Evolutionary conservation across 495 filamentous ascomycete genomes (phyloP).

Genomic region (Astrothelium subdiscretum): DNA sequence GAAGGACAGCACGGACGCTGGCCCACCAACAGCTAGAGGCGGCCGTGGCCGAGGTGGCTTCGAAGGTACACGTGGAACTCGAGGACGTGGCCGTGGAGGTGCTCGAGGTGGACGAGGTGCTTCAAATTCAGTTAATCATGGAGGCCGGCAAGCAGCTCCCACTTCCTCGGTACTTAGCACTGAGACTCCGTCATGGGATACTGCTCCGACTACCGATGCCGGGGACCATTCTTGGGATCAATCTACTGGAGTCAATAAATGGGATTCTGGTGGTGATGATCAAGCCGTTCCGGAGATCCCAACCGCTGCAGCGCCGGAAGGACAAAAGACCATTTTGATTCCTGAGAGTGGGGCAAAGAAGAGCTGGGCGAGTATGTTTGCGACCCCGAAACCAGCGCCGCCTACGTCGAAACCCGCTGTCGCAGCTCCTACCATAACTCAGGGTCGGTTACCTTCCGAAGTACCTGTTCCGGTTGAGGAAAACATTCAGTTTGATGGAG

Average conservation of each 20-base stretch:
- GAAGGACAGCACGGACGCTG: constrained; percentile 34
- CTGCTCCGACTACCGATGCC: constrained; percentile 8
- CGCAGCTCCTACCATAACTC: constrained; percentile 12
- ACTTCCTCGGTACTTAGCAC: constrained; percentile 20
- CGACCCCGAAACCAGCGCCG: constrained; percentile 33
- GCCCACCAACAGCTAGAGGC: constrained; percentile 43
- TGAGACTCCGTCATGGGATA: constrained; percentile 28
- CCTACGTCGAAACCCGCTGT: constrained; percentile 22
- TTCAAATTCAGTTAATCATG: constrained; percentile 30
- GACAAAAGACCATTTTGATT: constrained; percentile 32
- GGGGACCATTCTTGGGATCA: constrained; percentile 22
- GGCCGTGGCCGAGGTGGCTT: constrained; percentile 54
- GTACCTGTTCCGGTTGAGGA: constrained; percentile 13
- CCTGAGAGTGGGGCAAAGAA: constrained; percentile 41
- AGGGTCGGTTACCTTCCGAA: neutral
- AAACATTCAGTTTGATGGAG: neutral
- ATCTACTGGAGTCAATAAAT: constrained; percentile 14
- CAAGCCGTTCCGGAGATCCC: constrained; percentile 16
- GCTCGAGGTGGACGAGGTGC: constrained; percentile 59
- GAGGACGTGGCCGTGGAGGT: constrained; percentile 62
- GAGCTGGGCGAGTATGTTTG: constrained; percentile 55
- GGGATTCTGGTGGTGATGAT: constrained; percentile 11
- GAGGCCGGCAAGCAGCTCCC: constrained; percentile 19
- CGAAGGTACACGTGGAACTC: constrained; percentile 52
- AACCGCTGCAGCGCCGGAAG: constrained; percentile 27